phyloP scores from a whole-genome alignment of 768 basidiomycete species.

The Chlorophyllum brunneum region DNA sequence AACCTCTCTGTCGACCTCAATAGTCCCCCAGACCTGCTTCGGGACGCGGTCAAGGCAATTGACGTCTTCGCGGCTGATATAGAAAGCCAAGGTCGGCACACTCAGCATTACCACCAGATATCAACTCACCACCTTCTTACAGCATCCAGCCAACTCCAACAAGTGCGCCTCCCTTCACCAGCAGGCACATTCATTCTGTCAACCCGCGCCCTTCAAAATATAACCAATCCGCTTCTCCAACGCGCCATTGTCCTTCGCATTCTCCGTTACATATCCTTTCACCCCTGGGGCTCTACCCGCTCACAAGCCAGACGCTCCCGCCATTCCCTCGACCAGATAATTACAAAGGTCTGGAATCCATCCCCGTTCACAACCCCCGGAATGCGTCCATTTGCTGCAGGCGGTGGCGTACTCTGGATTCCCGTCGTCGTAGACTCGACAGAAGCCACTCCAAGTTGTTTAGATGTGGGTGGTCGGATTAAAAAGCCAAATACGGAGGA shows the following conservation, averaged over 20 bases:
- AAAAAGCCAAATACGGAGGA: conserved; percentile 5
- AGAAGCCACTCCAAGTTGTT: background rate
- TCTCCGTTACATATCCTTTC: conserved; percentile 67
- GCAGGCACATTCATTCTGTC: conserved; percentile 48
- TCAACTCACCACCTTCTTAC: conserved; percentile 33
- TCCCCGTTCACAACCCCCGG: conserved; percentile 20
- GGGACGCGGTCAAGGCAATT: conserved; percentile 32
- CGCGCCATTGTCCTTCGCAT: conserved; percentile 47
- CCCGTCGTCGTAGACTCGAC: conserved; percentile 37
- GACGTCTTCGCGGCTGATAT: conserved; percentile 32
- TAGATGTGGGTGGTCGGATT: conserved; percentile 2
- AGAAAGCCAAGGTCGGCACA: conserved; percentile 43
- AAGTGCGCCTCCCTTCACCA: conserved; percentile 39
- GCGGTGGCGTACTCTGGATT: conserved; percentile 62
- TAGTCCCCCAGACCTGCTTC: conserved; percentile 32
- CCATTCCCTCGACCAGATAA: conserved; percentile 42
- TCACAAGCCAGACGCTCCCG: conserved; percentile 57
- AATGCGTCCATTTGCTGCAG: conserved; percentile 43
- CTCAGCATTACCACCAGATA: background rate
- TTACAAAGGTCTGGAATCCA: conserved; percentile 42
- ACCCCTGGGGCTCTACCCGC: conserved; percentile 70
- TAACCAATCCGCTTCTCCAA: conserved; percentile 33
- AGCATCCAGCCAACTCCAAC: conserved; percentile 26
- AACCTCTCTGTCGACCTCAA: conserved; percentile 26
- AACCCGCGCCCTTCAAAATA: conserved; percentile 24